Evolutionary conservation across 2,329 filamentous ascomycete species (phyloP), one percentile per base, ranked within the genome.

Genomic region (Exophiala sp.): DNA sequence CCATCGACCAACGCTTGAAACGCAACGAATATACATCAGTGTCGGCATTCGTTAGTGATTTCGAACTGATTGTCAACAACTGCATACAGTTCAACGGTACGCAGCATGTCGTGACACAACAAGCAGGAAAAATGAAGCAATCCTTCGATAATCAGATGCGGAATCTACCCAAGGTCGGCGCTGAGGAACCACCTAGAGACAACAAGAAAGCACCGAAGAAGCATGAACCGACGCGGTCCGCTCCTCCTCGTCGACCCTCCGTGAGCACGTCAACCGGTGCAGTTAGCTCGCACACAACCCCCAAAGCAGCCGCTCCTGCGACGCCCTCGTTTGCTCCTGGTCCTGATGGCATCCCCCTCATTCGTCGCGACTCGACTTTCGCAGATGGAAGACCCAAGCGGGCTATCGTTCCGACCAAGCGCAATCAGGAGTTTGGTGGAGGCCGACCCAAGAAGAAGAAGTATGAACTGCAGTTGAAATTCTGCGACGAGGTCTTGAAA

Each of bases 361-460:
- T 93, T 57, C 85, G 93, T 46, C 85, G 91, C 16, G 88, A 94
- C 62, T 95, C 88, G 1, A 84, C 82, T 4, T 85, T 83, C 50
- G 77, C 79, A 3, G 87, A 89, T 59, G 85, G 83, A 49, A 81
- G 93, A 44, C 90, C 91, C 9, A 96, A 96, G 74, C 85, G 93
- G 46, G 88, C 91, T 11, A 95, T 97, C 48, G 88, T 95, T 62
- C 86, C 90, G 7, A 89, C 93, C 0, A 90, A 91, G 63, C 90
- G 91, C 59, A 93, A 97, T 64, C 77, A 96, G n/a, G 85, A 90
- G 6, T 97, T 96, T 65, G 80, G 83, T 14, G 78, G 79, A 14
- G 83, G 85, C 56, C 88, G 89, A 64, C 87, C 88, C 9, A 94
- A 94, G 73, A 90, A 83, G 70, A 86, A 95, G 81, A 93, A 91